Percentiles rank a stretch among this genome's conserved stretches.
Evolutionary conservation across 305 asterid genomes (phyloP).

Genomic region (Fraxinus ornus): DNA sequence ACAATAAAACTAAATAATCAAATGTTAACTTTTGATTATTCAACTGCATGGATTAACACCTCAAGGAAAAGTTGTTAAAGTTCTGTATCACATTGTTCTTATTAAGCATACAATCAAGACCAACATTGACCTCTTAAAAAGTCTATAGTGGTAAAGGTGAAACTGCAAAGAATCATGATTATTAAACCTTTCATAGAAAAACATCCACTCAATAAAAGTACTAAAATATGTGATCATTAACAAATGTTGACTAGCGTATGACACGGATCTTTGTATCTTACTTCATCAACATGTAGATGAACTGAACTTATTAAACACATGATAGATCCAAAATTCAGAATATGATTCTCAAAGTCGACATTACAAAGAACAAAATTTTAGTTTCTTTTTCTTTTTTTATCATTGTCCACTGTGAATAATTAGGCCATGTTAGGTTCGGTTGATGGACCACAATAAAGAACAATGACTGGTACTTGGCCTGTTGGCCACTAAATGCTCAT

Average conservation of each 20-base stretch:
- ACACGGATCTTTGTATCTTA: neutral
- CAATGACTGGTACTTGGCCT: neutral
- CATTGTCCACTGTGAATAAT: neutral
- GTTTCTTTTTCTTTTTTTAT: neutral
- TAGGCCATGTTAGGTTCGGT: neutral
- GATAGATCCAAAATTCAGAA: neutral
- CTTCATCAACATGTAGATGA: neutral
- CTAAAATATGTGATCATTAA: neutral
- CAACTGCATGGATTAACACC: neutral
- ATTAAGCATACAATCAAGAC: neutral
- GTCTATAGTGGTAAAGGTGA: neutral
- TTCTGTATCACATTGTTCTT: neutral
- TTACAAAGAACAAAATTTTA: neutral
- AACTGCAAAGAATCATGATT: slow-evolving; percentile 1
- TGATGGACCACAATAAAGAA: slow-evolving; percentile 8
- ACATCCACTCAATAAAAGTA: neutral
- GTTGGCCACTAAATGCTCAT: neutral
- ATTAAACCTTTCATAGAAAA: neutral
- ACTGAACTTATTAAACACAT: neutral
- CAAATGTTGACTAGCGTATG: neutral
- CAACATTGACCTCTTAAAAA: neutral
- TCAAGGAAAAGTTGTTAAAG: neutral
- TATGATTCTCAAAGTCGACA: neutral
- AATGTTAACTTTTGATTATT: neutral
- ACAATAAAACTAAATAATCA: neutral